Evolutionary conservation across 2,329 filamentous ascomycete genomes (phyloP), one percentile per base, ranked within the genome.

Genomic region (Pleochaeta shiraiana): DNA sequence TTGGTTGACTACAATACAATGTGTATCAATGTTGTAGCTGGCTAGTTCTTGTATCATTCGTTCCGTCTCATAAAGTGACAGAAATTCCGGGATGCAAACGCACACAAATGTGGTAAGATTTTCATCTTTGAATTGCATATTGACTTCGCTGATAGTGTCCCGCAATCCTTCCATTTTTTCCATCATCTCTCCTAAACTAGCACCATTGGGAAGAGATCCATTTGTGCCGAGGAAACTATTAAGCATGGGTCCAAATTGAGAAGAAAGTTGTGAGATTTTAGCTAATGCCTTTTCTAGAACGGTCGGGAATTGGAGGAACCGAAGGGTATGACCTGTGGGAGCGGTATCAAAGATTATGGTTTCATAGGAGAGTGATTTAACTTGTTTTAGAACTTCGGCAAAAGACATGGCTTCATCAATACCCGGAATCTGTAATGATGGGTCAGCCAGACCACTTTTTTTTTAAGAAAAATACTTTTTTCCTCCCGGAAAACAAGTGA

Each of bases 331-430:
- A 70, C 93, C 93, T 19, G 93, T 98, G 19, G 93, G 93, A 3
- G 93, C 93, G 37, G 93, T 98, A 76, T 98, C 93, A 82, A 98
- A 98, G 75, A 98, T 89, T 77, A 98, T 97, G 72, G 92, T 90
- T 76, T 97, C 93, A 82, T 98, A 98, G 62, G 90, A 95, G 74
- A 97, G 87, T 47, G 90, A 95, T 78, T 97, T 97, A 78, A 98
- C 93, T 77, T 98, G 93, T 77, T 98, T 98, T 72, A 98, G 82
- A 68, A 98, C 93, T 78, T 98, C 93, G 74, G 93, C 93, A 74
- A 98, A 98, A 65, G 91, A 96, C 93, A 98, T 98, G 75, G 93
- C 93, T 77, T 98, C 93, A 74, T 98, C 93, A 67, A 98, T 95
- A 77, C 93, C 93, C 21, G 93, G 93, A 67, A 98, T 98, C 89